These are phyloP conservation scores for Fusarium oligoseptatum DNA, from an alignment of 2,329 filamentous ascomycete genomes.

Conservation along the genomic window DNA sequence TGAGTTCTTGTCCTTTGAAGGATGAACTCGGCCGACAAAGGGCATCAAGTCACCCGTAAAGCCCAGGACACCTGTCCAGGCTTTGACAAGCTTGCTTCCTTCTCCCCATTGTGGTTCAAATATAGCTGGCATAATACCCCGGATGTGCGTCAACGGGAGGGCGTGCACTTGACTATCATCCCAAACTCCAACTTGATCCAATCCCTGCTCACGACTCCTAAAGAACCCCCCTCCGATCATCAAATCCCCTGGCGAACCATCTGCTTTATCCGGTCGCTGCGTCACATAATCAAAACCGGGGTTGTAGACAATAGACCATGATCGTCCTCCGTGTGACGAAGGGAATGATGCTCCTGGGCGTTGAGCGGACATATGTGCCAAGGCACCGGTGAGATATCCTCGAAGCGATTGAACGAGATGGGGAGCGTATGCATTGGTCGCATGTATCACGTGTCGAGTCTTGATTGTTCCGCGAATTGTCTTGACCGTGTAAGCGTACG, in stretches of 20 bases:
- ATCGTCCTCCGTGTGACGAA: slow-evolving; percentile 51
- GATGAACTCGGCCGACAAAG: slow-evolving; percentile 60
- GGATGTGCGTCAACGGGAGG: slow-evolving; percentile 55
- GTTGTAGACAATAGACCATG: slow-evolving; percentile 65
- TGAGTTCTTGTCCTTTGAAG: slow-evolving; percentile 20
- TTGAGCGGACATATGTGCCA: slow-evolving; percentile 66
- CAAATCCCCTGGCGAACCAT: slow-evolving; percentile 57
- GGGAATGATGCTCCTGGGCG: slow-evolving; percentile 54
- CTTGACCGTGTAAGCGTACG: slow-evolving; percentile 54
- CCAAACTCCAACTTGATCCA: slow-evolving; percentile 61
- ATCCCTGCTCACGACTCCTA: slow-evolving; percentile 56
- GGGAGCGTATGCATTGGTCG: slow-evolving; percentile 67
- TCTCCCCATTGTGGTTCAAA: slow-evolving; percentile 56
- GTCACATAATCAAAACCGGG: slow-evolving; percentile 66
- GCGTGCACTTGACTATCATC: slow-evolving; percentile 60
- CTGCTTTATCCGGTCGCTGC: slow-evolving; percentile 54
- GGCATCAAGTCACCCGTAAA: slow-evolving; percentile 63
- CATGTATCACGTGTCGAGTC: slow-evolving; percentile 67
- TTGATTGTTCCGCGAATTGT: slow-evolving; percentile 61
- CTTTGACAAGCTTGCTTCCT: slow-evolving; percentile 51
- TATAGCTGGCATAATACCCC: slow-evolving; percentile 58
- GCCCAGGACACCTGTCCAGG: slow-evolving; percentile 65
- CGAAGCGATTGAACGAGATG: slow-evolving; percentile 65
- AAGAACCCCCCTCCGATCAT: slow-evolving; percentile 68
- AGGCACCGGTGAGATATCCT: slow-evolving; percentile 58